Evolutionary conservation across 2,329 filamentous ascomycete genomes (phyloP).

Genomic region (Nemania serpens): DNA sequence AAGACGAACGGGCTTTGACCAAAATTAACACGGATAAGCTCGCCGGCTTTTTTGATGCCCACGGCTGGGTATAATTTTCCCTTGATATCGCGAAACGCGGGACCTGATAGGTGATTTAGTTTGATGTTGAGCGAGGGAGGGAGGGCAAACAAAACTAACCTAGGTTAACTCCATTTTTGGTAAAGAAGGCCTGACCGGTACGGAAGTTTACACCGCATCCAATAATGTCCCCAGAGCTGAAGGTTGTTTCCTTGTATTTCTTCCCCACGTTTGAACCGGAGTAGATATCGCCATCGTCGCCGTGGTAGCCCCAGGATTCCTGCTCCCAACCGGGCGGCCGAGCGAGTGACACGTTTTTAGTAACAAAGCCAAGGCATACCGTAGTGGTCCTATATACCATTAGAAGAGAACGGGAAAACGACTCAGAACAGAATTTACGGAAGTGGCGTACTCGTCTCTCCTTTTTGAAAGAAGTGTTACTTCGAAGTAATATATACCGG

Average conservation of each 20-base stretch:
- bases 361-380: constrained; percentile 67
- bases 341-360: constrained; percentile 56
- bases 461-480: constrained; percentile 58
- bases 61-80: constrained; percentile 69
- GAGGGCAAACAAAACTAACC: constrained; percentile 51
- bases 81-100: constrained; percentile 70
- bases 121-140: not conserved
- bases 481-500: constrained; percentile 95
- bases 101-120: constrained; percentile 53
- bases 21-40: constrained; percentile 68
- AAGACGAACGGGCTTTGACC: constrained; percentile 80
- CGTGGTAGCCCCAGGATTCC: constrained; percentile 71
- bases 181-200: constrained; percentile 69
- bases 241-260: constrained; percentile 58
- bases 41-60: constrained; percentile 67
- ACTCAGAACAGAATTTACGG: not conserved
- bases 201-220: constrained; percentile 71
- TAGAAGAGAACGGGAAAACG: constrained; percentile 22
- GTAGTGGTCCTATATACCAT: constrained; percentile 55
- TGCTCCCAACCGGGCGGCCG: constrained; percentile 69
- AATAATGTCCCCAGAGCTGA: constrained; percentile 61
- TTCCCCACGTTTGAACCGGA: constrained; percentile 61
- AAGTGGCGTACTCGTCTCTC: constrained; percentile 56
- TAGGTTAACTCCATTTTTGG: constrained; percentile 64
- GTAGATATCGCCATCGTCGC: constrained; percentile 68